Evolutionary conservation across 2,329 filamentous ascomycete genomes (phyloP).

Genomic region (Rugonectria rugulosa): DNA sequence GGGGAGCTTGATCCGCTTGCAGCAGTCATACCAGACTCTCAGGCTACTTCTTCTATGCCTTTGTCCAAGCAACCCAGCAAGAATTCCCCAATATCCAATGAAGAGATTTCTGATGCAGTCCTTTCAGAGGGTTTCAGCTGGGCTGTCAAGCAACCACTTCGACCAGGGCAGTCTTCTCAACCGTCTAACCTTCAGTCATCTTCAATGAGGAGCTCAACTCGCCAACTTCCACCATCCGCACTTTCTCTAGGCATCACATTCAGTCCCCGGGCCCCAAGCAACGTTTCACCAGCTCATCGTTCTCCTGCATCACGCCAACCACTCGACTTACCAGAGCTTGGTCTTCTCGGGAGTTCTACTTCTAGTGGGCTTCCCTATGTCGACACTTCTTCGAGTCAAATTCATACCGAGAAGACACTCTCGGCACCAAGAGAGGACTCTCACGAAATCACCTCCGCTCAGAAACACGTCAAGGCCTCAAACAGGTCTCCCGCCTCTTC

Average conservation of each 20-base stretch:
- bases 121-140: constrained; percentile 37
- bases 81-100: constrained; percentile 22
- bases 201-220: not conserved
- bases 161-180: constrained; percentile 34
- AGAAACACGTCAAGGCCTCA: too few species aligned
- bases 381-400: not conserved
- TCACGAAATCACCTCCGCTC: not conserved
- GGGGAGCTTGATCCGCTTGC: constrained; percentile 16
- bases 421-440: not conserved
- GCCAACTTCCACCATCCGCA: not conserved
- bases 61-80: constrained; percentile 8
- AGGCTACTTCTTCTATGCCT: not conserved
- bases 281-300: not conserved
- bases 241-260: not conserved
- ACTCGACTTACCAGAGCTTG: constrained; percentile 30
- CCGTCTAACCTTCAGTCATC: constrained; percentile 7
- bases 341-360: constrained; percentile 6
- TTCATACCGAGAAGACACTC: not conserved
- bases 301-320: constrained; percentile 3
- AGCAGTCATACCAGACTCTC: constrained; percentile 3
- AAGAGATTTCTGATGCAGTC: constrained; percentile 31
- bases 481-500: too few species aligned
- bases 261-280: not conserved
- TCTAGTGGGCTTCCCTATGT: not conserved
- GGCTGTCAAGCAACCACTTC: constrained; percentile 26